Base-by-base conservation (phyloP, 2,329 filamentous ascomycete species). In the Tympanopsis confertula region DNA sequence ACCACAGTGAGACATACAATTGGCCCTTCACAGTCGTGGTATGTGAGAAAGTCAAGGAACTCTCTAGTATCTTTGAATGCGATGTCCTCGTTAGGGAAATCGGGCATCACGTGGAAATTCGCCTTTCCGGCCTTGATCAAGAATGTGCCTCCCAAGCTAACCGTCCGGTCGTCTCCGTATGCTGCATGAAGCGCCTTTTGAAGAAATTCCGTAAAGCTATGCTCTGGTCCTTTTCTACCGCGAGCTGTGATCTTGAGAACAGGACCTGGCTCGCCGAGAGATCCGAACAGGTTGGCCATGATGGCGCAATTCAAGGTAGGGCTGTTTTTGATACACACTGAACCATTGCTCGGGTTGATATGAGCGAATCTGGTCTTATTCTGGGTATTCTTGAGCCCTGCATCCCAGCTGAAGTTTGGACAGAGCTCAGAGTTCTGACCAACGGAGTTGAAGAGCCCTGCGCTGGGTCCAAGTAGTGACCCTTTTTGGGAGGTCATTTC, bases 21-120 rank as follows among this genome's bases (percentile, higher is more conserved):
- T 1, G 55, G 60, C 2, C 49, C 53, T 3, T 50, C 47, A 35
- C 56, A 58, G 4, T 59, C 49, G 42, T 60, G 59, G 37, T 50
- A 65, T 1, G 48, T 55, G 28, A 67, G 43, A 63, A 63, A 67
- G 2, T 50, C 33, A 5, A 56, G 49, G 18, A 63, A 38, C 2
- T 55, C 47, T 0, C 47, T 38, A 0, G 51, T 42, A 14, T 50
- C 41, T 2, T 42, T 37, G 37, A 63, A 60, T 0, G 57, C 49
- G 19, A 47, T 38, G 2, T 49, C 39, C 13, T 50, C 38, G 0
- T 44, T 20, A 0, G 61, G 58, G 32, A 66, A 66, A 42, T 65
- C 62, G 1, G 62, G 63, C 62, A 66, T 66, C 12, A 66, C 54
- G 42, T 67, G 62, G 10, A 60, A 53, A 4, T 50, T 55, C 4